phyloP scores from a whole-genome alignment of 352 stramenopile genomes.

The Pythium brachiatum region DNA sequence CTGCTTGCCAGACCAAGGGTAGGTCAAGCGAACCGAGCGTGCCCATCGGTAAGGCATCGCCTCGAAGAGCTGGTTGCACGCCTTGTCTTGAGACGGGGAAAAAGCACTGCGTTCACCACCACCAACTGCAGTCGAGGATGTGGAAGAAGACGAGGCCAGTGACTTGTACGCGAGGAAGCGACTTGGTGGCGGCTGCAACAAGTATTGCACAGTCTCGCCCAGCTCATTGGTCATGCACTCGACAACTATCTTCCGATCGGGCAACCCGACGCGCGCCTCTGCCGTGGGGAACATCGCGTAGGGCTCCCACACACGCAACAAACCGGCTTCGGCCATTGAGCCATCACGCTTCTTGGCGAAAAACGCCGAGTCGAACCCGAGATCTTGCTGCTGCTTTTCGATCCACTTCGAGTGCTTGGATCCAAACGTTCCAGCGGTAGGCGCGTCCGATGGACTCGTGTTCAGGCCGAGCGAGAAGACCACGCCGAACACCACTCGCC shows the following conservation, averaged over 20 bases:
- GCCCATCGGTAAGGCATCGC: conserved; percentile 29
- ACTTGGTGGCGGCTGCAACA: neutral
- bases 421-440: conserved; percentile 10
- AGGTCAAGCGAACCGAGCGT: conserved; percentile 24
- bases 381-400: conserved; percentile 27
- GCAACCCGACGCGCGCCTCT: conserved; percentile 6
- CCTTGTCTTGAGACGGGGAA: conserved; percentile 21
- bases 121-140: neutral
- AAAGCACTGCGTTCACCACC: neutral
- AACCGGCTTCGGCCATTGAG: conserved; percentile 20
- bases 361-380: conserved; percentile 49
- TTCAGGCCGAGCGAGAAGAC: conserved; percentile 23
- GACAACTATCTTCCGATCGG: conserved; percentile 6
- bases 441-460: conserved; percentile 11
- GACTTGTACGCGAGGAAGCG: conserved; percentile 11
- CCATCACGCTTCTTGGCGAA: conserved; percentile 27
- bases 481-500: conserved; percentile 24
- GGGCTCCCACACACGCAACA: conserved; percentile 41
- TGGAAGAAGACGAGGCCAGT: neutral
- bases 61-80: conserved; percentile 31
- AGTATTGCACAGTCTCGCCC: neutral
- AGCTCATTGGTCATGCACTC: neutral
- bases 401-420: conserved; percentile 36
- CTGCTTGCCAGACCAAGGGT: conserved; percentile 48
- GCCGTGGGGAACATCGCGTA: conserved; percentile 40